Base-by-base conservation (phyloP, 352 stramenopile species). In the Phytopythium oedochilum region DNA sequence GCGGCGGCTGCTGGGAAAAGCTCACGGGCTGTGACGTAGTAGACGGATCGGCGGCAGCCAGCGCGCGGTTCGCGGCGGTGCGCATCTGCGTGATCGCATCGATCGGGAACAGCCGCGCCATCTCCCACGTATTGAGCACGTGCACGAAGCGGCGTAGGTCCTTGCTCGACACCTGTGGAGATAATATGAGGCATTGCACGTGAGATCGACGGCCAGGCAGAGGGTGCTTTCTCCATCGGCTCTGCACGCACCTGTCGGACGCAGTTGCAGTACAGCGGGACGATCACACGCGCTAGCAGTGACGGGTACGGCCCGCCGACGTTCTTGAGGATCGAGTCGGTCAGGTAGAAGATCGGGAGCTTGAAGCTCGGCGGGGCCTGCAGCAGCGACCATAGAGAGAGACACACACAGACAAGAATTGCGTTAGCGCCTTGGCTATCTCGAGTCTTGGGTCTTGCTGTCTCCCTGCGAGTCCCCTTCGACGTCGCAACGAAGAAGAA, bases 301-400 rank as follows among this genome's bases (percentile, higher is more conserved):
- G 67, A 23, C 10, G 80, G 36, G 63, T 96, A 96, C 46, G 80
- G 76, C 0, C 83, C 85, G 14, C 75, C 63, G 9, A 95, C 78
- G 53, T 96, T 96, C 73, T 94, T 95, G 34, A 96, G 69, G 57
- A 96, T 96, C 14, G 87, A 96, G 61, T 96, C 87, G 11, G 85
- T 95, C 22, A 96, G 63, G 64, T 96, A 96, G 58, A 95, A 91
- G 55, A 94, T 92, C 23, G 87, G 82, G n/a, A 96, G 67, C 64
- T 94, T 94, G 70, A 81, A 94, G 40, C 90, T 83, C 3, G 85
- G 75, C 14, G 75, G 69, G 1, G 83, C 83, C 78, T 92, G 55
- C 28, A 29, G 17, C 40, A 15, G 38, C 38, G 17, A 45, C 12
- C 65, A 52, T 15, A 3, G 2, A 11, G 7, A 15, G 2, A 11